Evolutionary conservation across 768 basidiomycete genomes (phyloP).

Genomic region (Wakefieldia striispora): DNA sequence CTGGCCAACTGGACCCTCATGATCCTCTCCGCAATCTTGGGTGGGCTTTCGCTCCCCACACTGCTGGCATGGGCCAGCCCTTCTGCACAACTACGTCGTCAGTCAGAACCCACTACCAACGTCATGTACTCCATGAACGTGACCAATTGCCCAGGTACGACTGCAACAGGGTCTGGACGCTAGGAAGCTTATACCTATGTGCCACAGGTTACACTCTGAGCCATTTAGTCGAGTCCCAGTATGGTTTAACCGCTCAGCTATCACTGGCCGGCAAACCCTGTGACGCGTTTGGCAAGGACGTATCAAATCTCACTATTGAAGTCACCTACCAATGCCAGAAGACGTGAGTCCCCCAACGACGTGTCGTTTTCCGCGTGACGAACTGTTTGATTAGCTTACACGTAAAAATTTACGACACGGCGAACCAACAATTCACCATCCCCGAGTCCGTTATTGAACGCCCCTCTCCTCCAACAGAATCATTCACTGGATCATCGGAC

Average conservation of each 20-base stretch:
- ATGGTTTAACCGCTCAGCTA: slow-evolving; percentile 55
- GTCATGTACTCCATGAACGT: slow-evolving; percentile 28
- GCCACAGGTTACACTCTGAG: slow-evolving; percentile 53
- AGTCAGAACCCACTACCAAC: slow-evolving; percentile 1
- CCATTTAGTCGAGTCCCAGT: slow-evolving; percentile 41
- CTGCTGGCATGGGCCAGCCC: background rate
- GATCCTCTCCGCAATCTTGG: slow-evolving; percentile 6
- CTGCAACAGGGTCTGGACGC: background rate
- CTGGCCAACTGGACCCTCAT: background rate
- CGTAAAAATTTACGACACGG: slow-evolving; percentile 63
- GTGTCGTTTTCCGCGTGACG: background rate
- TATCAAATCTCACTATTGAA: slow-evolving; percentile 56
- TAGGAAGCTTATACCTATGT: background rate
- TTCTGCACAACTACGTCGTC: slow-evolving; percentile 9
- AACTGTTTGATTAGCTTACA: slow-evolving; percentile 26
- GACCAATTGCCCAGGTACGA: slow-evolving; percentile 31
- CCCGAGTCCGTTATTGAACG: slow-evolving; percentile 50
- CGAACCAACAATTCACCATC: slow-evolving; percentile 59
- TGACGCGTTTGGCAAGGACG: slow-evolving; percentile 63
- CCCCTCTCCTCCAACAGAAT: slow-evolving; percentile 34
- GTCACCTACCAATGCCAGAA: slow-evolving; percentile 62
- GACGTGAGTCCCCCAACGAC: slow-evolving; percentile 36
- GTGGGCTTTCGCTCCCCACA: slow-evolving; percentile 6
- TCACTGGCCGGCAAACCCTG: slow-evolving; percentile 55
- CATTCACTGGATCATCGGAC: slow-evolving; percentile 46